Percentiles rank a stretch among this genome's conserved stretches.
Evolutionary conservation across 805 yeast genomes (phyloP).

Genomic region (Schizosaccharomyces pombe): DNA sequence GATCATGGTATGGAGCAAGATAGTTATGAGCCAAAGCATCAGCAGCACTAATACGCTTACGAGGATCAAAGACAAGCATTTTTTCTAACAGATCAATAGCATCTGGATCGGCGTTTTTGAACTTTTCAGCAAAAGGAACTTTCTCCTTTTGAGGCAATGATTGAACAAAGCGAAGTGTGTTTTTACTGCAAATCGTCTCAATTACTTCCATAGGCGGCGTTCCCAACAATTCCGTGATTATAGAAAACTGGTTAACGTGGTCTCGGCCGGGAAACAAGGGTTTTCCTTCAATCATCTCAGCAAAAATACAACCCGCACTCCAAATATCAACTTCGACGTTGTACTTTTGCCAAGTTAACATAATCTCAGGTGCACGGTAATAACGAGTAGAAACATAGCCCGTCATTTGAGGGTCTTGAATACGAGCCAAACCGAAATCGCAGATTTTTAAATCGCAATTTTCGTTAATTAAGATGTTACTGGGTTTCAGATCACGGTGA

Average conservation of each 20-base stretch:
- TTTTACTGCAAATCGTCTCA: conserved; percentile 86
- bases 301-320: conserved; percentile 93
- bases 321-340: conserved; percentile 92
- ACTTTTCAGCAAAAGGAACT: conserved; percentile 63
- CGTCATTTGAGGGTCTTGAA: conserved; percentile 97
- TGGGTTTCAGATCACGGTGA: conserved; percentile 69
- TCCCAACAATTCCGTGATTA: conserved; percentile 86
- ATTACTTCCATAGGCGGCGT: conserved; percentile 92
- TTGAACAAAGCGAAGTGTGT: conserved; percentile 78
- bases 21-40: conserved; percentile 79
- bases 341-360: conserved; percentile 96
- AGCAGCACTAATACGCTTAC: conserved; percentile 78
- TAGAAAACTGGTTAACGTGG: conserved; percentile 92
- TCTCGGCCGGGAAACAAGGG: conserved; percentile 96
- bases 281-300: conserved; percentile 93
- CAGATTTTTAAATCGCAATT: conserved; percentile 67
- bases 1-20: conserved; percentile 87
- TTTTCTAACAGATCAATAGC: conserved; percentile 72
- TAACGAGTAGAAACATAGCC: conserved; percentile 91
- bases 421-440: conserved; percentile 86
- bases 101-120: conserved; percentile 42
- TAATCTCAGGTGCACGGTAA: conserved; percentile 93
- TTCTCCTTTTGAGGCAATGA: conserved; percentile 84
- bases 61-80: conserved; percentile 89
- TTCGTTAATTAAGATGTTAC: conserved; percentile 61